These are phyloP conservation scores for Yamadazyma triangularis DNA, from an alignment of 1,139 yeast species.

Conservation along the genomic window DNA sequence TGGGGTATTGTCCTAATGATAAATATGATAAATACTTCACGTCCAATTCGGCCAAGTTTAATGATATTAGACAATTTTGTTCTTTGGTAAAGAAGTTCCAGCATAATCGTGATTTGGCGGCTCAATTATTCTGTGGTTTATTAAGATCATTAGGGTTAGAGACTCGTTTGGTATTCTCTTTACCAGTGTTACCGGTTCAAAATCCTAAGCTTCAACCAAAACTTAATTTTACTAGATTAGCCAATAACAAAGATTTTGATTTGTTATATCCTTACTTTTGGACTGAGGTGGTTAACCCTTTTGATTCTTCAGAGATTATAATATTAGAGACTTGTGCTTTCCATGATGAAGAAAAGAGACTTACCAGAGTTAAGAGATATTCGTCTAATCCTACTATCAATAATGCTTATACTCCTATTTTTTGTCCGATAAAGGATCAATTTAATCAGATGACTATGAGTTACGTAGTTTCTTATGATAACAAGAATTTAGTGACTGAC, in stretches of 20 bases:
- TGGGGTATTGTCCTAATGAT: conserved; percentile 24
- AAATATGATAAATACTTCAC: conserved; percentile 18
- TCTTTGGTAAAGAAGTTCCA: conserved; percentile 20
- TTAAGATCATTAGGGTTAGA: conserved; percentile 30
- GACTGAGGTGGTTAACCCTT: conserved; percentile 37
- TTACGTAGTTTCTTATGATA: conserved; percentile 24
- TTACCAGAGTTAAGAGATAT: conserved; percentile 19
- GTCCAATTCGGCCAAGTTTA: conserved; percentile 13
- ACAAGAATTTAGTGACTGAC: conserved; percentile 20
- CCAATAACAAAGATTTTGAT: conserved; percentile 29
- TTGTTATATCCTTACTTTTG: conserved; percentile 36
- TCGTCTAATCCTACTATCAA: conserved; percentile 1
- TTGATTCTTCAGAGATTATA: conserved; percentile 21
- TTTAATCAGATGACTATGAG: conserved; percentile 33
- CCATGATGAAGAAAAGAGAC: conserved; percentile 25
- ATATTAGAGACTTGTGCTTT: conserved; percentile 30
- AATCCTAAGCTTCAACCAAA: conserved; percentile 21
- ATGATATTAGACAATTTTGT: conserved; percentile 11
- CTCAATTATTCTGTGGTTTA: conserved; percentile 31
- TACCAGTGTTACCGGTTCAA: conserved; percentile 24
- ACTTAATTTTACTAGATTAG: conserved; percentile 17
- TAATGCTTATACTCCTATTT: conserved; percentile 14
- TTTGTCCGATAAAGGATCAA: conserved; percentile 20
- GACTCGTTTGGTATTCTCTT: conserved; percentile 29
- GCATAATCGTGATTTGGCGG: conserved; percentile 36